These are phyloP conservation scores for Lichtheimia ornata DNA, from an alignment of 371 early-diverging fungal species.

Conservation along the genomic window DNA sequence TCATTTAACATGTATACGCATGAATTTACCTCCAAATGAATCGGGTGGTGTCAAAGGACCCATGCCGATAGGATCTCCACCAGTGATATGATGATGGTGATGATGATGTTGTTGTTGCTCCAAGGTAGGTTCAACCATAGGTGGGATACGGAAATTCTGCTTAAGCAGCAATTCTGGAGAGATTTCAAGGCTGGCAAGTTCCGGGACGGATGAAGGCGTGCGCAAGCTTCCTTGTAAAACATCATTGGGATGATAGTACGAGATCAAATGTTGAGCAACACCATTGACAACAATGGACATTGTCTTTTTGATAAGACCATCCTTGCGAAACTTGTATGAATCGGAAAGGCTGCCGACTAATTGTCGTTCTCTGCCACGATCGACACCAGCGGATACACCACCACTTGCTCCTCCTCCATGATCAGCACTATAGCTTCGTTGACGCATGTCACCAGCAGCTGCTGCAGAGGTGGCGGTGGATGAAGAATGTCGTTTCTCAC, in stretches of 20 bases:
- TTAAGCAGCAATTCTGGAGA: slow-evolving; percentile 60
- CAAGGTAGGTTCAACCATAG: slow-evolving; percentile 46
- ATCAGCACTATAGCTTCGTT: slow-evolving; percentile 18
- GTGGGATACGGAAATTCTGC: slow-evolving; percentile 66
- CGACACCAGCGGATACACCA: slow-evolving; percentile 19
- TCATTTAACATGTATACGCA: neutral
- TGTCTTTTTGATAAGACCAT: slow-evolving; percentile 87
- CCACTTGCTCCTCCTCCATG: slow-evolving; percentile 29
- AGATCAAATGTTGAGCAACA: slow-evolving; percentile 81
- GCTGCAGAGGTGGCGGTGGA: slow-evolving; percentile 20
- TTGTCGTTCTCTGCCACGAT: slow-evolving; percentile 50
- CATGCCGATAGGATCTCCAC: slow-evolving; percentile 11
- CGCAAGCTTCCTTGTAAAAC: slow-evolving; percentile 58
- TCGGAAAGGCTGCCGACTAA: slow-evolving; percentile 65
- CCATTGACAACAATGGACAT: slow-evolving; percentile 82
- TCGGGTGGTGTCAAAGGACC: slow-evolving; percentile 23
- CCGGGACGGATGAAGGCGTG: slow-evolving; percentile 62
- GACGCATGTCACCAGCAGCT: slow-evolving; percentile 23
- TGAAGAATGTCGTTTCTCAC: slow-evolving; percentile 33
- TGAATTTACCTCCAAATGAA: slow-evolving; percentile 17
- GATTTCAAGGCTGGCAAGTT: slow-evolving; percentile 58
- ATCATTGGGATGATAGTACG: slow-evolving; percentile 82
- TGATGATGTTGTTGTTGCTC: slow-evolving; percentile 13
- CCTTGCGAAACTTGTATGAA: slow-evolving; percentile 74
- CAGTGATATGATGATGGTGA: slow-evolving; percentile 3